Percentiles rank a stretch among this genome's conserved stretches.
These are phyloP conservation scores for Kokia cookei DNA, from an alignment of 441 rosid genomes.

Conservation along the genomic window DNA sequence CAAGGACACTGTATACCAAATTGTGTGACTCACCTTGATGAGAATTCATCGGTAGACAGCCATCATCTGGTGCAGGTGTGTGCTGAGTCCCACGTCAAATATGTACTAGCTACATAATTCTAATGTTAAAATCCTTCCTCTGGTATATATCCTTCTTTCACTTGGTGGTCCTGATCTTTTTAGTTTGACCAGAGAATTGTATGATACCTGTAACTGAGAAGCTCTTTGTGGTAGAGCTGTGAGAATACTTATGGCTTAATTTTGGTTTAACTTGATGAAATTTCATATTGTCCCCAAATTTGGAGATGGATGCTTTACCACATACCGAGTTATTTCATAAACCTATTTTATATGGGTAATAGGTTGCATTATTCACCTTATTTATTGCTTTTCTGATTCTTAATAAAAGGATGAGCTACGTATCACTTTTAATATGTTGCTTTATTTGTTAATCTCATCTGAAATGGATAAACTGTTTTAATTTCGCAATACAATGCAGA, in stretches of 20 bases:
- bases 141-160: background rate
- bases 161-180: no score
- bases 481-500: slow-evolving; percentile 27
- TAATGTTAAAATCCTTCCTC: background rate
- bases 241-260: background rate
- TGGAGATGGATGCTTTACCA: background rate
- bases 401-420: background rate
- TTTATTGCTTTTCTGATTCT: slow-evolving; percentile 1
- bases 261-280: background rate
- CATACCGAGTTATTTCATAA: background rate
- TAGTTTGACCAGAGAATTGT: background rate
- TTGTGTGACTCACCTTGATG: background rate
- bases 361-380: background rate
- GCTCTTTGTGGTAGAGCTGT: background rate
- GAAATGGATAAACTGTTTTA: background rate
- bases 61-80: background rate
- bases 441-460: background rate
- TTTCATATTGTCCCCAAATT: background rate
- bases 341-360: background rate
- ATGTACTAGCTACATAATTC: background rate
- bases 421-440: background rate
- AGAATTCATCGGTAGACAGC: no score
- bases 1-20: background rate
- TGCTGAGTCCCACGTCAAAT: background rate
- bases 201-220: background rate